phyloP scores from a whole-genome alignment of 495 filamentous ascomycete genomes.

The Aspergillus panamensis region DNA sequence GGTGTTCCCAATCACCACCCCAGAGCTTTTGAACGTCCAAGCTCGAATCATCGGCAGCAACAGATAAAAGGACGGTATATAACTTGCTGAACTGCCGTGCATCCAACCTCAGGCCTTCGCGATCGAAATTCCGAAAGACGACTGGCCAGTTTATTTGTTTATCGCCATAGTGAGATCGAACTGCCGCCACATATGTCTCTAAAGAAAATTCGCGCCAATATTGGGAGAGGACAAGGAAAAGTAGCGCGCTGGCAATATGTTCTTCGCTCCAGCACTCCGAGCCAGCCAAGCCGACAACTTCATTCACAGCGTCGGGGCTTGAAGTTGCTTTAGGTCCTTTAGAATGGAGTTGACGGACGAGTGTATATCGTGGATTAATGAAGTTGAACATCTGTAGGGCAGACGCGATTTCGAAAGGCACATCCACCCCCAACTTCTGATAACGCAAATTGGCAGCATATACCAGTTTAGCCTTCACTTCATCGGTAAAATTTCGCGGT shows the following conservation, averaged over 20 bases:
- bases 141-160: constrained; percentile 74
- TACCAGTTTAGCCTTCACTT: constrained; percentile 63
- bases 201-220: constrained; percentile 65
- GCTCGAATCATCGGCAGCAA: constrained; percentile 57
- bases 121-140: constrained; percentile 80
- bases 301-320: constrained; percentile 50
- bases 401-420: constrained; percentile 69
- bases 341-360: constrained; percentile 75
- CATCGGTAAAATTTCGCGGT: constrained; percentile 74
- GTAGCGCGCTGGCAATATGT: constrained; percentile 75
- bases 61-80: constrained; percentile 68
- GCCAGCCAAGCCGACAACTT: constrained; percentile 62
- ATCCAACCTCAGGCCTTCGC: constrained; percentile 68
- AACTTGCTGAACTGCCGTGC: constrained; percentile 75
- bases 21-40: constrained; percentile 82
- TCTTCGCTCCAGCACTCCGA: constrained; percentile 71
- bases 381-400: constrained; percentile 71
- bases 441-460: constrained; percentile 68
- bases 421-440: constrained; percentile 52
- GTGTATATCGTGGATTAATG: constrained; percentile 57
- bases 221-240: constrained; percentile 75
- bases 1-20: constrained; percentile 85
- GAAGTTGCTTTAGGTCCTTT: constrained; percentile 62
- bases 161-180: constrained; percentile 52
- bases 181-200: constrained; percentile 65